These are phyloP conservation scores for Diplogelasinospora grovesii DNA, from an alignment of 495 filamentous ascomycete species.

Conservation along the genomic window DNA sequence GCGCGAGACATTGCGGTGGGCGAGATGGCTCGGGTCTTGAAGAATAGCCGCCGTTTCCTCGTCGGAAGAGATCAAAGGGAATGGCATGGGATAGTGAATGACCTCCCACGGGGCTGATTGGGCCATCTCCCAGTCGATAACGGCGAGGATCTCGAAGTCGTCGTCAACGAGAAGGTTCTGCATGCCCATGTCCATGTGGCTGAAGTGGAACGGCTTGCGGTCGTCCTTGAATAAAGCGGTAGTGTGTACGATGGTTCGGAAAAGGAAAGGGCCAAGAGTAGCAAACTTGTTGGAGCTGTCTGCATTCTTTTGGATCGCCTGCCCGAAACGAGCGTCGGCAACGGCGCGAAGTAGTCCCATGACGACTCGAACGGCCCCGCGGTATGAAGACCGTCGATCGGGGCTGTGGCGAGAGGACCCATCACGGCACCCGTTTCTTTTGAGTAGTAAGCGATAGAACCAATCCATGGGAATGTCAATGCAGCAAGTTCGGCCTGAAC, in stretches of 20 bases:
- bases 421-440: constrained; percentile 5
- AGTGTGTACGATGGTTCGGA: constrained; percentile 3
- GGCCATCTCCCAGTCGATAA: constrained; percentile 30
- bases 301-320: background rate
- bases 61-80: constrained; percentile 13
- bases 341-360: constrained; percentile 14
- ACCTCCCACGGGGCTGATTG: constrained; percentile 21
- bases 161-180: constrained; percentile 27
- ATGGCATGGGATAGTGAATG: constrained; percentile 24
- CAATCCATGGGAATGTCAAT: constrained; percentile 11
- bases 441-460: constrained; percentile 11
- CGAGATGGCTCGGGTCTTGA: constrained; percentile 1
- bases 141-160: constrained; percentile 19
- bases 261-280: constrained; percentile 2
- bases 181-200: constrained; percentile 25
- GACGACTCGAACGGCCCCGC: constrained; percentile 6
- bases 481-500: constrained; percentile 14
- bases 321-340: background rate
- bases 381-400: constrained; percentile 4
- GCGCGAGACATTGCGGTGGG: background rate
- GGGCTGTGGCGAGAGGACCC: constrained; percentile 4
- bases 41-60: background rate
- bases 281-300: background rate
- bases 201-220: constrained; percentile 15
- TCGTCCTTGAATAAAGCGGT: background rate